Percentiles rank a stretch among this genome's conserved stretches.
phyloP scores from a whole-genome alignment of 1,284 basidiomycete genomes.

The Ceratobasidium sp. region DNA sequence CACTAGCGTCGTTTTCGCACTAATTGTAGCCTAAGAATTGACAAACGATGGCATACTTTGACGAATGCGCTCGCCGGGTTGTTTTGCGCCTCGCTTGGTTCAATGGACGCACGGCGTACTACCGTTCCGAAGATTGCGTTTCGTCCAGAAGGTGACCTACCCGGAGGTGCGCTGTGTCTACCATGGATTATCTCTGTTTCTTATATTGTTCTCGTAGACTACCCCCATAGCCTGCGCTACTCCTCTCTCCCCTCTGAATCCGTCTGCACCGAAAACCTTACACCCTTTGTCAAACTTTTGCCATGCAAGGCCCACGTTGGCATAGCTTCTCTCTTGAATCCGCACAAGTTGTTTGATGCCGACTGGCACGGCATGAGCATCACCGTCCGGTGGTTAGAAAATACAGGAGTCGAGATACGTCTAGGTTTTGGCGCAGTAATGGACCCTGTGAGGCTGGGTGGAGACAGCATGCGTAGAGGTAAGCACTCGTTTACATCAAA shows the following conservation, averaged over 20 bases:
- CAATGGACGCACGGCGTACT: slow-evolving; percentile 72
- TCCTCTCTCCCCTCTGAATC: slow-evolving; percentile 80
- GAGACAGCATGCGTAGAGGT: slow-evolving; percentile 63
- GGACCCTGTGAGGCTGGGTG: slow-evolving; percentile 70
- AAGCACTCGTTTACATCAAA: slow-evolving; percentile 45
- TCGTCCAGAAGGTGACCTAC: slow-evolving; percentile 64
- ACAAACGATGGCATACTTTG: slow-evolving; percentile 81
- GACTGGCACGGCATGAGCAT: slow-evolving; percentile 89
- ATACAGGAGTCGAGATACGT: slow-evolving; percentile 65
- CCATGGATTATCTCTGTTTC: neutral
- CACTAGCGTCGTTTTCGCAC: slow-evolving; percentile 37
- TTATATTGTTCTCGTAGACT: slow-evolving; percentile 32
- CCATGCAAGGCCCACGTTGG: slow-evolving; percentile 94
- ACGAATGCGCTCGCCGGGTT: slow-evolving; percentile 89
- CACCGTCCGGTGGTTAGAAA: slow-evolving; percentile 68
- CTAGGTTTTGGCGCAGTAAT: slow-evolving; percentile 84
- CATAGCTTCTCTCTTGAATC: slow-evolving; percentile 83
- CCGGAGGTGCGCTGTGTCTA: slow-evolving; percentile 46
- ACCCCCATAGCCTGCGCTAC: slow-evolving; percentile 68
- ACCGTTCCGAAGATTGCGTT: slow-evolving; percentile 68
- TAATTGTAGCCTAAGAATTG: slow-evolving; percentile 58
- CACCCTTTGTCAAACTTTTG: slow-evolving; percentile 91
- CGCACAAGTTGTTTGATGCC: slow-evolving; percentile 83
- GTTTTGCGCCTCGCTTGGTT: slow-evolving; percentile 91
- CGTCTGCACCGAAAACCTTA: slow-evolving; percentile 96